Evolutionary conservation across 495 filamentous ascomycete species (phyloP).

Genomic region (Glarea lozoyensis): DNA sequence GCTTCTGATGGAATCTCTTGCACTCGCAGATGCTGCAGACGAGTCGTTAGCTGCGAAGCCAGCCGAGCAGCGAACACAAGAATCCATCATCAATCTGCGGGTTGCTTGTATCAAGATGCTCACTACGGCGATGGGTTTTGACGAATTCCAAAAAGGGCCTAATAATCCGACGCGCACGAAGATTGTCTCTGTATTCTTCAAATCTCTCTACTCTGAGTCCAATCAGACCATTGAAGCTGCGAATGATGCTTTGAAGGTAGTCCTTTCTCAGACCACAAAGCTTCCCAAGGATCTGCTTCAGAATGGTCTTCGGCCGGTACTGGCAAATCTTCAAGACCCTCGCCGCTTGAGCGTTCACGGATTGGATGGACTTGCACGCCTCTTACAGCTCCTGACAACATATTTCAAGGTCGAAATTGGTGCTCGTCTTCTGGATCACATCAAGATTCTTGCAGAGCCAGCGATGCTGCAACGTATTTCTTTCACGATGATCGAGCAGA

Average conservation of each 20-base stretch:
- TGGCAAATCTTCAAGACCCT: conserved; percentile 92
- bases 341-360: conserved; percentile 83
- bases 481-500: conserved; percentile 88
- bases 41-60: conserved; percentile 78
- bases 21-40: conserved; percentile 86
- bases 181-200: conserved; percentile 95
- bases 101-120: conserved; percentile 91
- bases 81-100: conserved; percentile 82
- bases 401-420: conserved; percentile 99
- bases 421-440: conserved; percentile 78
- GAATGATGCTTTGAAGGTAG: conserved; percentile 74
- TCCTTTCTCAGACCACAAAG: conserved; percentile 81
- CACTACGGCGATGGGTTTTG: conserved; percentile 84
- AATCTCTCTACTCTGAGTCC: conserved; percentile 86
- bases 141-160: conserved; percentile 66
- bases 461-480: conserved; percentile 76
- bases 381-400: conserved; percentile 85
- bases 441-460: conserved; percentile 82
- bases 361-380: conserved; percentile 80
- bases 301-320: conserved; percentile 84
- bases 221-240: conserved; percentile 90
- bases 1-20: conserved; percentile 83
- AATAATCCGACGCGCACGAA: conserved; percentile 68
- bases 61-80: conserved; percentile 79
- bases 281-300: conserved; percentile 93